phyloP scores from a whole-genome alignment of 108 stramenopile species.

The Nitzschia sp. region DNA sequence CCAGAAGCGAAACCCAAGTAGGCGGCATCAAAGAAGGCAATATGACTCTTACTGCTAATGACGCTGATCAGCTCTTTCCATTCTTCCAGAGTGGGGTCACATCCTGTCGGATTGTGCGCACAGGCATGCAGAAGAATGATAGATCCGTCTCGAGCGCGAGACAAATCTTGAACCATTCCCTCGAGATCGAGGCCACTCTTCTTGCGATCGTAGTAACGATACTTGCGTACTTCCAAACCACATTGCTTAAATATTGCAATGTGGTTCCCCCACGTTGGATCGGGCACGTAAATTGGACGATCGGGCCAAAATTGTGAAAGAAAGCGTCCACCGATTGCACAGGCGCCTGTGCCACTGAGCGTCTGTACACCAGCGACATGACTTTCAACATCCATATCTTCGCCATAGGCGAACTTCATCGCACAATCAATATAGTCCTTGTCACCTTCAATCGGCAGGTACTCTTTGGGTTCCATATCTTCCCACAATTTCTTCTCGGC shows the following conservation, averaged over 20 bases:
- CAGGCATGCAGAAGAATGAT: constrained; percentile 93
- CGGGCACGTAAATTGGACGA: constrained; percentile 76
- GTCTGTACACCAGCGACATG: constrained; percentile 82
- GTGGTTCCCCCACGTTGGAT: constrained; percentile 96
- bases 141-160: constrained; percentile 59
- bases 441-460: constrained; percentile 85
- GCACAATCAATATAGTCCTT: constrained; percentile 65
- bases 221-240: constrained; percentile 75
- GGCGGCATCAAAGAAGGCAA: constrained; percentile 89
- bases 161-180: constrained; percentile 75
- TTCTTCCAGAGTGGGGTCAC: constrained; percentile 87
- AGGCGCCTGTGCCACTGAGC: constrained; percentile 91
- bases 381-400: constrained; percentile 45
- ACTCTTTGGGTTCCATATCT: constrained; percentile 78
- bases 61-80: constrained; percentile 78
- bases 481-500: constrained; percentile 77
- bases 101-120: constrained; percentile 97
- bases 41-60: constrained; percentile 66
- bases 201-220: constrained; percentile 77
- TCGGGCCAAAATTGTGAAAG: constrained; percentile 54
- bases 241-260: constrained; percentile 75
- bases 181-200: constrained; percentile 74
- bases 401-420: constrained; percentile 88
- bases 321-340: constrained; percentile 81
- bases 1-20: constrained; percentile 97